phyloP scores from a whole-genome alignment of 257 asterid genomes.

The Paraleonurus japonicus region DNA sequence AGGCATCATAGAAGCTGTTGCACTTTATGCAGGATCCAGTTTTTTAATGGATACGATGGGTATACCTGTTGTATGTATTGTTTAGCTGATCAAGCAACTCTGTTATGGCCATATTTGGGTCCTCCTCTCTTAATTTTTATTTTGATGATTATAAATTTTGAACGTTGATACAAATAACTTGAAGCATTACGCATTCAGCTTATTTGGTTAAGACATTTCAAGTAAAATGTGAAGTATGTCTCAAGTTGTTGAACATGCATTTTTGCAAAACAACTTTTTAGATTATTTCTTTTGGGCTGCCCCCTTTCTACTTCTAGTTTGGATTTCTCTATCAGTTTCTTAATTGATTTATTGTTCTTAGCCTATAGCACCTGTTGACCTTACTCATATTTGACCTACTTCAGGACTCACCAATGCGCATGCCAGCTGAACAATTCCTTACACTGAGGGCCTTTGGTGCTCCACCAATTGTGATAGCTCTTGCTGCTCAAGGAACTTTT shows the following conservation, averaged over 20 bases:
- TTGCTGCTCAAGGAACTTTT: slow-evolving; percentile 96
- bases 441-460: slow-evolving; percentile 85
- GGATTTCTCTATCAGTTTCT: slow-evolving; percentile 6
- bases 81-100: slow-evolving; percentile 34
- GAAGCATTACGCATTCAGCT: slow-evolving; percentile 4
- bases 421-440: slow-evolving; percentile 89
- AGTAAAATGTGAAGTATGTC: background rate
- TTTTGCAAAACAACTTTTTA: background rate
- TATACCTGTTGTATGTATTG: slow-evolving; percentile 89
- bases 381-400: slow-evolving; percentile 24
- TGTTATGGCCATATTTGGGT: slow-evolving; percentile 10
- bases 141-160: background rate
- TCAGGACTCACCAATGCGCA: slow-evolving; percentile 93
- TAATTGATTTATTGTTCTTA: background rate
- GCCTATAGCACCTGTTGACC: background rate
- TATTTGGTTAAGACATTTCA: slow-evolving; percentile 5
- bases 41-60: slow-evolving; percentile 83
- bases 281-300: background rate
- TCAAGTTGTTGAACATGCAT: slow-evolving; percentile 6
- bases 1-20: slow-evolving; percentile 78
- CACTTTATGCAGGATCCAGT: slow-evolving; percentile 65
- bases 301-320: slow-evolving; percentile 4
- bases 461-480: slow-evolving; percentile 87
- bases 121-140: background rate
- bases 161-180: slow-evolving; percentile 5